A percentile compares a stretch with the other conserved stretches of the same genome.
phyloP scores from a whole-genome alignment of 2,329 filamentous ascomycete species.

The Neopestalotiopsis clavispora region DNA sequence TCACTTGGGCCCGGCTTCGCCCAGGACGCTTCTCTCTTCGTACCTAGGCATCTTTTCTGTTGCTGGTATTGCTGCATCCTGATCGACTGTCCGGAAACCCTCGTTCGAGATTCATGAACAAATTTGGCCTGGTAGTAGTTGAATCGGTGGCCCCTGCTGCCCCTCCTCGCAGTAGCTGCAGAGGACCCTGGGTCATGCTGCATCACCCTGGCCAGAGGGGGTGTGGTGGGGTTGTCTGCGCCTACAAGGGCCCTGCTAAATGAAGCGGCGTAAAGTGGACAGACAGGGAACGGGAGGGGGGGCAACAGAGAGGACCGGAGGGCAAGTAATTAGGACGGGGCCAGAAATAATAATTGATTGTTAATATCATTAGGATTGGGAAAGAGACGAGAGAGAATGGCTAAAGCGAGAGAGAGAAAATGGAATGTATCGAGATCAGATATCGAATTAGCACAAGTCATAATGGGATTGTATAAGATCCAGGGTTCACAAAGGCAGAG shows the following conservation, averaged over 20 bases:
- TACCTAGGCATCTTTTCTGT: not conserved
- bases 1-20: not conserved
- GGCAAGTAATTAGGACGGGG: not conserved
- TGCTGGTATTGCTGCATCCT: constrained; percentile 10
- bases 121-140: constrained; percentile 18
- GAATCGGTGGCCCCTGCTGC: constrained; percentile 16
- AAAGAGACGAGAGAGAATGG: not conserved
- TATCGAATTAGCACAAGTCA: not conserved
- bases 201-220: constrained; percentile 14
- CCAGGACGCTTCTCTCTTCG: not conserved
- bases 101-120: constrained; percentile 17
- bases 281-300: constrained; percentile 9
- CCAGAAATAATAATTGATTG: constrained; percentile 1
- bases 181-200: constrained; percentile 4
- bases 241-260: constrained; percentile 14
- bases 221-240: constrained; percentile 18
- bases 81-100: constrained; percentile 4
- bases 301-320: constrained; percentile 10
- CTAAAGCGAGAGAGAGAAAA: not conserved
- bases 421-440: not conserved
- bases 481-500: not conserved
- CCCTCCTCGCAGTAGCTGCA: constrained; percentile 10
- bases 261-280: constrained; percentile 20
- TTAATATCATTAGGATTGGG: constrained; percentile 1
- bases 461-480: not conserved